phyloP scores from a whole-genome alignment of 192 early-diverging fungal genomes.

The Dissophora ornata region DNA sequence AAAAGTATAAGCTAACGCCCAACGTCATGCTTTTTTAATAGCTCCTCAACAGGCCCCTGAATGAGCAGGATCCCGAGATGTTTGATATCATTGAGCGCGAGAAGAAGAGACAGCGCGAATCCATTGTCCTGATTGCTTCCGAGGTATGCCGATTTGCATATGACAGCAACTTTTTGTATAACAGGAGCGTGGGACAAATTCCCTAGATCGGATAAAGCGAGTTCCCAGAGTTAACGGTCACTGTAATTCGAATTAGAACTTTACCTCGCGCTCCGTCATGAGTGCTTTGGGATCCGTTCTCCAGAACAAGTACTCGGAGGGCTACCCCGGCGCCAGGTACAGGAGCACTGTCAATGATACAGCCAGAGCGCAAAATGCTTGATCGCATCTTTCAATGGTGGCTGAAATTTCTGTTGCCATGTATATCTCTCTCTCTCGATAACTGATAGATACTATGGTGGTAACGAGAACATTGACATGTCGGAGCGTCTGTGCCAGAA shows the following conservation, averaged over 20 bases:
- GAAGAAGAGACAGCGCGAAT: conserved; percentile 93
- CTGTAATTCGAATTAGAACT: conserved; percentile 77
- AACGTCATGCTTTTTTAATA: conserved; percentile 24
- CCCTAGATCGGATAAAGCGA: no score
- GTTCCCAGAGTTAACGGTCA: no score
- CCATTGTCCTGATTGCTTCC: conserved; percentile 94
- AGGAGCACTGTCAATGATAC: no score
- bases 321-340: conserved; percentile 91
- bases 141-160: conserved; percentile 69
- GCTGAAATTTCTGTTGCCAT: no score
- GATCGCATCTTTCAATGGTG: no score
- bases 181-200: neutral
- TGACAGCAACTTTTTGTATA: no score
- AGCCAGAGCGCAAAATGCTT: no score
- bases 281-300: conserved; percentile 96
- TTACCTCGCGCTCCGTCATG: conserved; percentile 96
- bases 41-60: conserved; percentile 82
- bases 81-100: conserved; percentile 94
- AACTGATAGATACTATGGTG: conserved; percentile 90
- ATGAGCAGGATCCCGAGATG: conserved; percentile 88
- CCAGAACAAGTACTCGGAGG: conserved; percentile 99
- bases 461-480: conserved; percentile 98
- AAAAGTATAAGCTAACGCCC: no score
- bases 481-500: conserved; percentile 94
- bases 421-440: neutral